Evolutionary conservation across 2,329 filamentous ascomycete species (phyloP), one percentile per base, ranked within the genome.

Genomic region (Alternaria novae-zelandiae): DNA sequence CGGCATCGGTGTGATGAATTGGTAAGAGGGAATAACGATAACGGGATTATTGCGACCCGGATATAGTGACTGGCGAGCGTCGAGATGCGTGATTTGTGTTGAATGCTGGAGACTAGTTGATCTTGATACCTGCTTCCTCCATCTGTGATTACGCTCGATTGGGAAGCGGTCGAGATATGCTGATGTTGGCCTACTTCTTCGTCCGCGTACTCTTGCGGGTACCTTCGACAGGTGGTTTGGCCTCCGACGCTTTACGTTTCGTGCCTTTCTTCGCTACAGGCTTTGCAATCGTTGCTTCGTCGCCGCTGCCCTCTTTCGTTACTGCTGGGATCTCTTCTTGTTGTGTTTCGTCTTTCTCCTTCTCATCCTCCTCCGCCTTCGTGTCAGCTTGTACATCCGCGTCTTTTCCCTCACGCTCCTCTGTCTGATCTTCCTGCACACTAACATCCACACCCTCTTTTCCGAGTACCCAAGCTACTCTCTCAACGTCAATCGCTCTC

Each of bases 151-250:
- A 2, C n/a, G 20, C 28, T 53, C 9, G 9, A 17, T 36, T 17
- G 17, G 20, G 12, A 32, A 4, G 28, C 28, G 13, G 17, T 9
- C 21, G 12, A 9, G 12, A 8, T 51, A 36, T 17, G 5, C 6
- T 30, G 49, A 36, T 15, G 9, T 3, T 4, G 36, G 23, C 25
- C 45, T 69, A 69, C 54, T 65, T 70, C 49, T 70, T 77, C 25
- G 57, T 69, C n/a, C 74, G 64, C 21, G 55, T 70, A 32, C 76
- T 78, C 30, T 73, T 74, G 28, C 74, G 61, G n/a, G 67, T 56
- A 9, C 70, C 74, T 46, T 74, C 71, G 15, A 45, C 21, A 17
- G 63, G 55, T 13, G 58, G 12, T 17, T 66, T 69, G 15, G 36
- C 20, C 5, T 69, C 67, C 20, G 51, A 53, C 6, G 54, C 69